Percentiles rank a stretch among this genome's conserved stretches.
Conservation (phyloP, 257 asterid species). For the Solanum bulbocastanum region DNA sequence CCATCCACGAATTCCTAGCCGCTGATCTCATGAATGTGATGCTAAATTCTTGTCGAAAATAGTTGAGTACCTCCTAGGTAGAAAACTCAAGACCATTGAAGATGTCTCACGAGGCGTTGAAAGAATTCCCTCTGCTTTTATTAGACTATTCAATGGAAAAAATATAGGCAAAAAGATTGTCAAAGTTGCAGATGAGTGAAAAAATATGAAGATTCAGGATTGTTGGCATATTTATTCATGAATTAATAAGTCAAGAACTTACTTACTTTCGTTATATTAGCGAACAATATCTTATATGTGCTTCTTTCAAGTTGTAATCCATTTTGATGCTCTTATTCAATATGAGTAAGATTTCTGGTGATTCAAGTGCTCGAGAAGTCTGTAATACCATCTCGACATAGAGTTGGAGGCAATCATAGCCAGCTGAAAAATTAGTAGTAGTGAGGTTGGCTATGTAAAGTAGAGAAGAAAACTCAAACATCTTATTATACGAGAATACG, state of each 20-base stretch:
- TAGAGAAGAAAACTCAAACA: no score
- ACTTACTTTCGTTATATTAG: background rate
- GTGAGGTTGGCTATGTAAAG: no score
- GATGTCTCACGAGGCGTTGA: conserved; percentile 12
- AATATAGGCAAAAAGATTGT: conserved; percentile 53
- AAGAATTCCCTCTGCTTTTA: conserved; percentile 40
- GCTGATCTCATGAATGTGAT: conserved; percentile 29
- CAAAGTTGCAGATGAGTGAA: conserved; percentile 21
- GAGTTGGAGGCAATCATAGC: no score
- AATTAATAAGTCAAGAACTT: background rate
- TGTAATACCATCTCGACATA: no score
- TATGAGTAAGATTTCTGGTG: no score
- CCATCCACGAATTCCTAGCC: conserved; percentile 45
- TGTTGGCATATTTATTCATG: background rate
- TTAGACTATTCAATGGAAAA: conserved; percentile 36
- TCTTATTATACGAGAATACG: no score
- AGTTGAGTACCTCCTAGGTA: conserved; percentile 23
- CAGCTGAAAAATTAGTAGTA: no score
- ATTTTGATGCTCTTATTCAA: background rate
- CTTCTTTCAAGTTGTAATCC: background rate
- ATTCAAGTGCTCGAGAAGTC: no score
- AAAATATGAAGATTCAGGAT: background rate
- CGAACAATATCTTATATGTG: background rate
- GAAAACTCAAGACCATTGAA: no score
- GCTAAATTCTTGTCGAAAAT: conserved; percentile 34